Evolutionary conservation across 768 basidiomycete species (phyloP), one percentile per base, ranked within the genome.

Genomic region (Pholiota molesta): DNA sequence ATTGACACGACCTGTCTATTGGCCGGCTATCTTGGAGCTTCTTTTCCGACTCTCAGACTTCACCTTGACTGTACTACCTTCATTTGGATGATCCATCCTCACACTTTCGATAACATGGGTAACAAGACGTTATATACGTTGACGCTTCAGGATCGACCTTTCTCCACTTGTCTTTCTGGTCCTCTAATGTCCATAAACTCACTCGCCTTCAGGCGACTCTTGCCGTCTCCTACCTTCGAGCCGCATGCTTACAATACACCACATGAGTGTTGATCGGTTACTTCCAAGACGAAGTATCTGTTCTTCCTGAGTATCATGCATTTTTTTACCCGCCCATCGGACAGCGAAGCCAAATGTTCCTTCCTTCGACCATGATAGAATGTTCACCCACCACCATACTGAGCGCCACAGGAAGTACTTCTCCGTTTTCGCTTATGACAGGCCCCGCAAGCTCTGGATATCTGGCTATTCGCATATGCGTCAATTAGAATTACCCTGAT

Each of bases 1-100:
- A n/a, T 62, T 55, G 37, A 57, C 61, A 52, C 61, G 37, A 44
- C 61, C 49, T 53, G 51, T 44, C 56, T 16, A 40, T 17, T 52
- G 52, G 29, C 33, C 39, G 54, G 54, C 28, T 57, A 58, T 35
- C 44, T n/a, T 37, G 16, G 2, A 28, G 13, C 23, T 47, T 45
- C 40, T 19, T 47, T 35, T 8, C 47, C 47, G 47, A 49, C 47
- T 26, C 4, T 13, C 5, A 49, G 10, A 13, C 4, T 23, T 13
- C 23, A 49, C 10, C 14, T 26, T 2, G 8, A 17, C 23, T 26
- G 10, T 26, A 49, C 13, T 6, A 49, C 4, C 47, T 26, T 11
- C 10, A 28, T 49, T 23, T 49, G 19, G 47, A 49, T 49, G 21
- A 2, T 49, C 19, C 21, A 26, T 49, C 47, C 47, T 49, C 47